A percentile compares a stretch with the other conserved stretches of the same genome.
phyloP scores from a whole-genome alignment of 257 asterid species.

The Marsdenia floribunda region DNA sequence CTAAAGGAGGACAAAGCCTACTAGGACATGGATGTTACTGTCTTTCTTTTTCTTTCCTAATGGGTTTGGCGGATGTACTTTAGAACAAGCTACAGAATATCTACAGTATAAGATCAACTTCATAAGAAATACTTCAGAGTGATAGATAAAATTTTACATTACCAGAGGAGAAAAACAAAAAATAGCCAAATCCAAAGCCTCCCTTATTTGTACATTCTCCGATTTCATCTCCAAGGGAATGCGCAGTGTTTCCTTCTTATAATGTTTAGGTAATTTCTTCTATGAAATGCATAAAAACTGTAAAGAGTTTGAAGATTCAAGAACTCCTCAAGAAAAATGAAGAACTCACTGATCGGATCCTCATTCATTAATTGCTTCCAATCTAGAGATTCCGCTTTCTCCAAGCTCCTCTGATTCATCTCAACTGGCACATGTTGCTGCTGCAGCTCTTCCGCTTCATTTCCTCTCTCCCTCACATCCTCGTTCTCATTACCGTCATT shows the following conservation, averaged over 20 bases:
- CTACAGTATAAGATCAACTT: neutral
- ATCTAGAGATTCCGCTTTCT: constrained; percentile 63
- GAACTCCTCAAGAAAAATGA: neutral
- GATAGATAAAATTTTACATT: neutral
- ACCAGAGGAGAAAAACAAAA: neutral
- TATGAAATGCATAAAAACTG: neutral
- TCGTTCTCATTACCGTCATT: constrained; percentile 23
- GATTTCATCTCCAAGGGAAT: neutral
- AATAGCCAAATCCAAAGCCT: neutral
- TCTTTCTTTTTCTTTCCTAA: neutral
- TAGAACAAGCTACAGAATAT: neutral
- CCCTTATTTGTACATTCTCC: neutral
- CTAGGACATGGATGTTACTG: neutral
- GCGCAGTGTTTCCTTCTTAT: too few relatives aligned
- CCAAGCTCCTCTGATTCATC: constrained; percentile 55
- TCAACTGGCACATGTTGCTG: constrained; percentile 30
- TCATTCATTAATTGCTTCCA: constrained; percentile 78
- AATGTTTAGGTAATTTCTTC: neutral
- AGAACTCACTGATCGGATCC: constrained; percentile 55
- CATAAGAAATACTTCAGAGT: neutral
- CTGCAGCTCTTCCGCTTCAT: constrained; percentile 21
- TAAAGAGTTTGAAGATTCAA: neutral
- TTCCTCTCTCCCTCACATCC: constrained; percentile 27
- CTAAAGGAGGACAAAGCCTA: neutral
- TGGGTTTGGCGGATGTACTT: neutral